Evolutionary conservation across 257 asterid genomes (phyloP).

Genomic region (Fraxinus excelsior): DNA sequence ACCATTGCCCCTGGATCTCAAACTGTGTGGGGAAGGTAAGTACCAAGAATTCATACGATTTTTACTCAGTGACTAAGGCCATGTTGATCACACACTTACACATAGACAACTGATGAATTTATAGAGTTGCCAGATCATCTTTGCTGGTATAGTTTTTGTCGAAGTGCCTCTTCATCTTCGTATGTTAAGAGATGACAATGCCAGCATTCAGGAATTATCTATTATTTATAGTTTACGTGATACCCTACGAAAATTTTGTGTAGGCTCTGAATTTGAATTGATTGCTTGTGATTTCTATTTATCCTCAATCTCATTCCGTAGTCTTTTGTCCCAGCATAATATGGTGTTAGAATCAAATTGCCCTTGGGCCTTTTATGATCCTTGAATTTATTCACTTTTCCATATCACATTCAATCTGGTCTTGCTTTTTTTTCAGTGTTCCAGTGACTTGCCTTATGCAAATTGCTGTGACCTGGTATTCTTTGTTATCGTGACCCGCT

Average conservation of each 20-base stretch:
- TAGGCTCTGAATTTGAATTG: constrained; percentile 4
- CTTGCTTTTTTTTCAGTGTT: background rate
- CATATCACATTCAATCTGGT: constrained; percentile 8
- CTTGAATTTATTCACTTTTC: background rate
- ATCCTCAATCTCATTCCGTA: background rate
- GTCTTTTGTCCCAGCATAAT: background rate
- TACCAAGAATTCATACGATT: background rate
- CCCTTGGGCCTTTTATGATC: constrained; percentile 2
- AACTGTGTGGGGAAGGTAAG: constrained; percentile 97
- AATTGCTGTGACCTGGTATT: background rate
- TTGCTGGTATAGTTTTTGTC: constrained; percentile 4
- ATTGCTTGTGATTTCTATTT: background rate
- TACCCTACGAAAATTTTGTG: background rate
- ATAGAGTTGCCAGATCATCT: background rate
- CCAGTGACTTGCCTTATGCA: background rate
- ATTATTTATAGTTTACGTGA: background rate
- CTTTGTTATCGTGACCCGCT: background rate
- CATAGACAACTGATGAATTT: background rate
- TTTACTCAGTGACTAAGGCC: constrained; percentile 8
- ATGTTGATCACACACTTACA: constrained; percentile 16
- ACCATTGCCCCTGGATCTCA: constrained; percentile 99
- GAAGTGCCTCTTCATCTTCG: constrained; percentile 17
- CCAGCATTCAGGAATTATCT: background rate
- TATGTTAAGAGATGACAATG: constrained; percentile 9
- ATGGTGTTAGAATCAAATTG: background rate